These are phyloP conservation scores for Vigna reflexopilosa DNA, from an alignment of 306 rosid genomes.

Conservation along the genomic window DNA sequence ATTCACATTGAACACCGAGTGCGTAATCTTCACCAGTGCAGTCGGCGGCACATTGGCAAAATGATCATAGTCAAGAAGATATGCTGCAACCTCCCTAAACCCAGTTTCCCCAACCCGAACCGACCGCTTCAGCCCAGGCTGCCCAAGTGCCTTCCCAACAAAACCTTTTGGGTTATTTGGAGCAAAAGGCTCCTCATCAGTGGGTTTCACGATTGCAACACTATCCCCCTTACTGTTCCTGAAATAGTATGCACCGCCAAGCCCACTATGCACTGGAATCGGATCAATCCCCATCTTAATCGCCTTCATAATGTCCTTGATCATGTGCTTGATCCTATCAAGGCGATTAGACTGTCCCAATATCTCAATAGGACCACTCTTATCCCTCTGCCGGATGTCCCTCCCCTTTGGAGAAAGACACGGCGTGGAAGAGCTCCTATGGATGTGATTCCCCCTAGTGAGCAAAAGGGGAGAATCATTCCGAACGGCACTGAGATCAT, in stretches of 20 bases:
- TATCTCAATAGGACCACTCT: conserved; percentile 88
- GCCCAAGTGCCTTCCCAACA: conserved; percentile 95
- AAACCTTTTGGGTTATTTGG: conserved; percentile 98
- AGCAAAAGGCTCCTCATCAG: conserved; percentile 98
- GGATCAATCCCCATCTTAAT: conserved; percentile 90
- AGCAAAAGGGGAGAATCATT: conserved; percentile 89
- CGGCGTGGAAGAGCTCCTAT: conserved; percentile 96
- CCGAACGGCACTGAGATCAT: conserved; percentile 83
- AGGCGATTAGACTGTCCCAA: conserved; percentile 70
- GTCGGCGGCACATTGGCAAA: conserved; percentile 98
- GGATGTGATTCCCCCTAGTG: conserved; percentile 69
- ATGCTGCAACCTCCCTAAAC: conserved; percentile 94
- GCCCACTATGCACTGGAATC: conserved; percentile 81
- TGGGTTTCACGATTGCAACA: conserved; percentile 95
- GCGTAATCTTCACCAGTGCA: conserved; percentile 92
- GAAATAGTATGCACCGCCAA: conserved; percentile 97
- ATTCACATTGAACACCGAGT: conserved; percentile 92
- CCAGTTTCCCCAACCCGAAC: conserved; percentile 99
- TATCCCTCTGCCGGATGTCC: conserved; percentile 85
- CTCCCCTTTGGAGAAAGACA: conserved; percentile 89
- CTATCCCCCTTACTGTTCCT: conserved; percentile 72
- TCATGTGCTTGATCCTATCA: conserved; percentile 56
- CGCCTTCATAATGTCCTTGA: conserved; percentile 72
- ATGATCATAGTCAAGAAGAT: conserved; percentile 80
- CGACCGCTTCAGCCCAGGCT: conserved; percentile 89